Evolutionary conservation across 2,329 filamentous ascomycete species (phyloP), one percentile per base, ranked within the genome.

Genomic region (Teratosphaeriaceae sp.): DNA sequence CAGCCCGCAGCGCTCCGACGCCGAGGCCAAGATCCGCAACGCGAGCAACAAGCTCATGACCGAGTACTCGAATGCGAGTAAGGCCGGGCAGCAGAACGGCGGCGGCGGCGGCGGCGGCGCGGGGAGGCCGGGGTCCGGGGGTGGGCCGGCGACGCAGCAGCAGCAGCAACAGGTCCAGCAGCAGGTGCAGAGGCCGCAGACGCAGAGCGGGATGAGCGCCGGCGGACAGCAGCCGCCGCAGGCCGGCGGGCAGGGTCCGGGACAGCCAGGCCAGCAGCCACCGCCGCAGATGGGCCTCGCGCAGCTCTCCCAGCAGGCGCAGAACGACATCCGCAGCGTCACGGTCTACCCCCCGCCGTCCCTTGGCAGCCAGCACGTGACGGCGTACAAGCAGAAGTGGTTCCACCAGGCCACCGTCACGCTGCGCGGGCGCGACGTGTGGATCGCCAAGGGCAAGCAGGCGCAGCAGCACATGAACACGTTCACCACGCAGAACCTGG

Each of bases 1-100:
- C 41, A 74, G 67, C 40, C 56, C 65, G 1, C 71, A 72, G 11
- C 70, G 73, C 39, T 61, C 66, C 21, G 74, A 73, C 49, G 66
- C 80, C 16, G 65, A 69, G 12, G 67, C 73, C 44, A 79, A 76
- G 66, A 69, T 68, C 42, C 70, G 62, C 24, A 60, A 65, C 37
- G 59, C 63, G 20, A 56, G 68, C 33, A 70, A 72, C 61, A 69
- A 66, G 51, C 58, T 68, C 49, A 75, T 68, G 57, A 64, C 68
- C 45, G 61, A 66, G 38, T 33, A 12, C 7, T 7, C 9, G 37
- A 23, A 19, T 9, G 18, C 18, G 3, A 11, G 3, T 7, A 26
- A 49, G 22, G 33, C 40, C 5, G 29, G 26, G 15, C 36, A 41
- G 3, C 24, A 43, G 18, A 41, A 42, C 18, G 39, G 66, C 50